phyloP scores from a whole-genome alignment of 495 filamentous ascomycete species.

The Talaromyces proteolyticus region DNA sequence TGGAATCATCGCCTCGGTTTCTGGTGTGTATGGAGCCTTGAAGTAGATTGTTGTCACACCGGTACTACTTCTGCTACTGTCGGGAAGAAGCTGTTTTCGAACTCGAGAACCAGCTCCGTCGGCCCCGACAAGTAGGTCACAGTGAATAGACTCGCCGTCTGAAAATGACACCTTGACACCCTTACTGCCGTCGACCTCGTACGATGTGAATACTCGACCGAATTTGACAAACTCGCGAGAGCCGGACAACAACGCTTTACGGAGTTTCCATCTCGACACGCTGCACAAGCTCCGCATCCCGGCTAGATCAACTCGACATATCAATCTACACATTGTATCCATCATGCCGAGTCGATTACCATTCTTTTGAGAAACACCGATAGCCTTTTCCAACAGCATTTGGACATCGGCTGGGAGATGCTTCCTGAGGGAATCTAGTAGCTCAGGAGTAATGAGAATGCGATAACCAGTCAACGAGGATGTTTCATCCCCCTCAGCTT shows the following conservation, averaged over 20 bases:
- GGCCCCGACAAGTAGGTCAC: conserved; percentile 36
- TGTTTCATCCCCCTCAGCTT: neutral
- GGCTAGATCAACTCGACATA: neutral
- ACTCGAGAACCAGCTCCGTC: conserved; percentile 36
- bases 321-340: neutral
- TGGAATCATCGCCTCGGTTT: conserved; percentile 15
- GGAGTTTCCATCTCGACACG: neutral
- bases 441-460: neutral
- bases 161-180: neutral
- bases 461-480: neutral
- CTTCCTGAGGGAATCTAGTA: neutral
- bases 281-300: neutral
- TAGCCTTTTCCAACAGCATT: neutral
- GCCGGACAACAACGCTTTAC: neutral
- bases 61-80: conserved; percentile 30
- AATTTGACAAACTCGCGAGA: neutral
- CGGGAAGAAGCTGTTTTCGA: conserved; percentile 33
- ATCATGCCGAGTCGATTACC: neutral
- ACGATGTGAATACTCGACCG: neutral
- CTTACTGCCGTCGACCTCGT: neutral
- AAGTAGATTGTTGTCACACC: conserved; percentile 35
- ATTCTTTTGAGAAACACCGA: neutral
- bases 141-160: neutral
- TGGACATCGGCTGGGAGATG: neutral
- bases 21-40: conserved; percentile 26